Conservation (phyloP, 2,329 filamentous ascomycete genomes). For the Ascochyta koolunga region DNA sequence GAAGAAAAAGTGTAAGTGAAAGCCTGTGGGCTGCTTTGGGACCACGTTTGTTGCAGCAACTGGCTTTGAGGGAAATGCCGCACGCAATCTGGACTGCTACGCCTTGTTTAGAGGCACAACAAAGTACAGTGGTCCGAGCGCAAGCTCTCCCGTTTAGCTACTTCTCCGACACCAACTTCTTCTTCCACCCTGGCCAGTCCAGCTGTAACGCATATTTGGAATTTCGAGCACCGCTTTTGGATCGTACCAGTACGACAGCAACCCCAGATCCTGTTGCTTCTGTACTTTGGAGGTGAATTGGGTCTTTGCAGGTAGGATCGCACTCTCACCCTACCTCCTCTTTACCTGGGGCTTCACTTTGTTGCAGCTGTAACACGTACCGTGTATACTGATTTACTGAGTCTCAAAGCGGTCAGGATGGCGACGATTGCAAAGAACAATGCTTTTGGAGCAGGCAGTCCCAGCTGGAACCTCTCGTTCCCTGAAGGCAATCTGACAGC, state of each 20-base stretch:
- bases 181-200: background rate
- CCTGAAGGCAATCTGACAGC: constrained; percentile 35
- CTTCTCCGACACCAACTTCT: background rate
- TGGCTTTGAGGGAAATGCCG: constrained; percentile 1
- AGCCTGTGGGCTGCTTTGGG: background rate
- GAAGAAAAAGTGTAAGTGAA: background rate
- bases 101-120: constrained; percentile 9
- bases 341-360: background rate
- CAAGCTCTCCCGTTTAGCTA: constrained; percentile 7
- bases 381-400: constrained; percentile 1
- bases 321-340: background rate
- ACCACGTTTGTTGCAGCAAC: background rate
- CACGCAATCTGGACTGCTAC: constrained; percentile 5
- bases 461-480: constrained; percentile 32
- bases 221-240: background rate
- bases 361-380: background rate
- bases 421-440: constrained; percentile 23
- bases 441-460: constrained; percentile 26
- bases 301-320: background rate
- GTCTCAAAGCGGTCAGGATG: constrained; percentile 5
- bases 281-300: background rate
- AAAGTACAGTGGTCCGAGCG: constrained; percentile 19
- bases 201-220: background rate
- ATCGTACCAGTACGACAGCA: background rate
- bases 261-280: background rate